Evolutionary conservation across 2,329 filamentous ascomycete species (phyloP).

Genomic region (Zasmidium cellare): DNA sequence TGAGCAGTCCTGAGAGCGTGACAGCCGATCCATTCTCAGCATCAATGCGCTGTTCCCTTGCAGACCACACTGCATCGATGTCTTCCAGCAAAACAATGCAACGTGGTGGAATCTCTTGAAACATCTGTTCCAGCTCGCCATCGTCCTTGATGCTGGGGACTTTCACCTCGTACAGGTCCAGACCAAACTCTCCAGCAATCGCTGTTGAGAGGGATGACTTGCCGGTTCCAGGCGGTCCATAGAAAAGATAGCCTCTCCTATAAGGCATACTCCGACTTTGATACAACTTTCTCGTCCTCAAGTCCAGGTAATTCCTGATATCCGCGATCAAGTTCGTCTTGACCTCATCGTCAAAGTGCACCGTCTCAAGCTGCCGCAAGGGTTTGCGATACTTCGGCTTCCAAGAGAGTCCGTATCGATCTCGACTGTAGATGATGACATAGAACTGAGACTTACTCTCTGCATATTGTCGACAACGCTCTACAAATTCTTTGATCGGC

Average conservation of each 20-base stretch:
- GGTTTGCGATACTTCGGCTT: constrained; percentile 48
- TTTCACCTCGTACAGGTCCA: constrained; percentile 39
- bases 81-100: constrained; percentile 46
- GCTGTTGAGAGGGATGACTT: constrained; percentile 34
- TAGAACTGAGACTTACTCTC: constrained; percentile 39
- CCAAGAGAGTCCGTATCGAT: constrained; percentile 36
- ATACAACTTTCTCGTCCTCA: constrained; percentile 72
- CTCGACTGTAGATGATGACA: constrained; percentile 43
- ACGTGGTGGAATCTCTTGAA: constrained; percentile 40
- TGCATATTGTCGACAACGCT: constrained; percentile 41
- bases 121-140: constrained; percentile 52
- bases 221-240: constrained; percentile 57
- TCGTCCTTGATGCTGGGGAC: constrained; percentile 55
- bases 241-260: constrained; percentile 73
- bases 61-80: constrained; percentile 40
- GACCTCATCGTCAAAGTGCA: constrained; percentile 66
- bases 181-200: constrained; percentile 44
- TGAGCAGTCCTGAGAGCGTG: constrained; percentile 69
- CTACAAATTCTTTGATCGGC: constrained; percentile 47
- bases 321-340: constrained; percentile 67
- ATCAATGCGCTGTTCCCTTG: constrained; percentile 15
- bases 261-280: constrained; percentile 80
- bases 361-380: constrained; percentile 68
- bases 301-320: constrained; percentile 73
- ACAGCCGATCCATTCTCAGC: constrained; percentile 52